phyloP scores from a whole-genome alignment of 805 yeast genomes.

The Kuraishia piskuri region DNA sequence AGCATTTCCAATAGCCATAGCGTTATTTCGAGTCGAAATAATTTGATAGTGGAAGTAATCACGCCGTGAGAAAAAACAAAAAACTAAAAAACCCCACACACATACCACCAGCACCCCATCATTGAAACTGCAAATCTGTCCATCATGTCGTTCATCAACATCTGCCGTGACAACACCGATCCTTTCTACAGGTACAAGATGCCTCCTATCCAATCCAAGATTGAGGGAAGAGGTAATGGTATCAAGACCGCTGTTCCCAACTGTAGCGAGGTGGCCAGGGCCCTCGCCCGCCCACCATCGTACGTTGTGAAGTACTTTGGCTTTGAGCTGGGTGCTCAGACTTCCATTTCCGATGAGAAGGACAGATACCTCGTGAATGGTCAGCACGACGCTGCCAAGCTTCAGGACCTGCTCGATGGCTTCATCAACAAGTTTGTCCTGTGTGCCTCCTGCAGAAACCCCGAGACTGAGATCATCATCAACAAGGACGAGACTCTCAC shows the following conservation, averaged over 20 bases:
- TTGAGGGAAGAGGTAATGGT: constrained; percentile 99
- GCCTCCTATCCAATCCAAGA: constrained; percentile 96
- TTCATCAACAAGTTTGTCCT: constrained; percentile 88
- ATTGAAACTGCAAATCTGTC: neutral
- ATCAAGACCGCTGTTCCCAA: constrained; percentile 92
- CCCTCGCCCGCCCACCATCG: constrained; percentile 86
- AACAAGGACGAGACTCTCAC: constrained; percentile 67
- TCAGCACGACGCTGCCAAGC: constrained; percentile 79
- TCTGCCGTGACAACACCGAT: constrained; percentile 94
- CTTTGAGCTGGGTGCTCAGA: constrained; percentile 94
- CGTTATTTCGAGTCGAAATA: neutral
- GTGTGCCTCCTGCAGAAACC: constrained; percentile 93
- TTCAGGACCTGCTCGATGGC: constrained; percentile 92
- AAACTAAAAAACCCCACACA: neutral
- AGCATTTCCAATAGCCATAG: neutral
- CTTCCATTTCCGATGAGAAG: constrained; percentile 65
- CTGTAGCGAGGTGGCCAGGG: constrained; percentile 87
- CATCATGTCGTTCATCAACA: constrained; percentile 76
- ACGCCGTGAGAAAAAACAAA: neutral
- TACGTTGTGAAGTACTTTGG: constrained; percentile 94
- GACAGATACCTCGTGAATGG: constrained; percentile 94
- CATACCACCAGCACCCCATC: neutral
- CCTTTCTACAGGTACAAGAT: constrained; percentile 99
- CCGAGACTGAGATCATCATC: constrained; percentile 88
- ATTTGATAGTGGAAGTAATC: neutral